Conservation (phyloP, 345 rosid genomes). For the Salix purpurea region DNA sequence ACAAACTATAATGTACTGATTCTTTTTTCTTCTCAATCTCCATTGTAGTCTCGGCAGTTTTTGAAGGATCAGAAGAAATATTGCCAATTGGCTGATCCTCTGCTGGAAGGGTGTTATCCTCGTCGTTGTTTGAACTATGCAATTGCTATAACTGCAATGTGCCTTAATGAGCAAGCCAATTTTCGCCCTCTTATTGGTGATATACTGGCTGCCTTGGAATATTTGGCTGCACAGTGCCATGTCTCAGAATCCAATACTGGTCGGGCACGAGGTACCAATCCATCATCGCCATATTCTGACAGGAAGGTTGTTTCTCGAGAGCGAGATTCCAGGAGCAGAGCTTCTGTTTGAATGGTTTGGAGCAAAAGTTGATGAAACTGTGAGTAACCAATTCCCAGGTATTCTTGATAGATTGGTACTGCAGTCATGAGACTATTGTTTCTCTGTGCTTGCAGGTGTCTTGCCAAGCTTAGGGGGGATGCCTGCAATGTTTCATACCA, state of each 20-base stretch:
- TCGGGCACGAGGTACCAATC: not conserved
- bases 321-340: not conserved
- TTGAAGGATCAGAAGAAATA: conserved; percentile 77
- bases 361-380: conserved; percentile 3
- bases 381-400: not conserved
- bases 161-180: conserved; percentile 86
- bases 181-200: conserved; percentile 81
- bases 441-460: conserved; percentile 8
- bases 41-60: conserved; percentile 58
- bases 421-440: not conserved
- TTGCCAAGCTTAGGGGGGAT: not conserved
- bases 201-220: conserved; percentile 73
- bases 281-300: conserved; percentile 1
- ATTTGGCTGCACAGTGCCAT: conserved; percentile 9
- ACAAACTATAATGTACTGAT: not conserved
- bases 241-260: not conserved
- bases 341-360: not conserved
- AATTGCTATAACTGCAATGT: conserved; percentile 82
- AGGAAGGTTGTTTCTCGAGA: not conserved
- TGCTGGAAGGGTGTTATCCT: conserved; percentile 59
- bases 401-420: not conserved
- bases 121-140: conserved; percentile 84
- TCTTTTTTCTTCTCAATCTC: not conserved
- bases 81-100: conserved; percentile 63
- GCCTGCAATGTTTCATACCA: not conserved